Evolutionary conservation across 139 green algal species (phyloP).

Genomic region (Micractinium conductrix): DNA sequence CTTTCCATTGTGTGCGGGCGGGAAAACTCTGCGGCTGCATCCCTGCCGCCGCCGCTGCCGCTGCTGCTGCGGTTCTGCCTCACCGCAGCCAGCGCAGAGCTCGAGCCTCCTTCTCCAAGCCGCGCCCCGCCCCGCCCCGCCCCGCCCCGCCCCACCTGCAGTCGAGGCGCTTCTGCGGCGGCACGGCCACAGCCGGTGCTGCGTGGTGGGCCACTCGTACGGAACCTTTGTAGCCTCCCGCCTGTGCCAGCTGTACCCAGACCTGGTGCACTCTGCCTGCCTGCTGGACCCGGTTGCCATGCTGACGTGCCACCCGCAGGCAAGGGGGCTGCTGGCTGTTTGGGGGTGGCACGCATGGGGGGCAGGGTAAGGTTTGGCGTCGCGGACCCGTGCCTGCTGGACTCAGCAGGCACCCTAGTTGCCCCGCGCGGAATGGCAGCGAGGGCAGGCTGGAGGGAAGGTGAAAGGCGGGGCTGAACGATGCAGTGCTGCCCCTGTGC

Average conservation of each 20-base stretch:
- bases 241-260: constrained; percentile 47
- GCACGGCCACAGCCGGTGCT: constrained; percentile 39
- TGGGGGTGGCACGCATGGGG: too few relatives aligned
- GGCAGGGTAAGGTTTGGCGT: too few relatives aligned
- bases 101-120: too few relatives aligned
- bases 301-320: constrained; percentile 60
- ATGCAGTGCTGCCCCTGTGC: too few relatives aligned
- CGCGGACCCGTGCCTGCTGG: too few relatives aligned
- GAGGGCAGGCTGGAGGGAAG: too few relatives aligned
- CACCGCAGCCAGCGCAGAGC: not conserved
- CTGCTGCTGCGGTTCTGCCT: not conserved
- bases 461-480: too few relatives aligned
- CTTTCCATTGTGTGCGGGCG: not conserved
- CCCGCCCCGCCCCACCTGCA: not conserved
- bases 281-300: constrained; percentile 64
- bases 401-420: too few relatives aligned
- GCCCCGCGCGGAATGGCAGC: too few relatives aligned
- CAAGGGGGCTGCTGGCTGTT: too few relatives aligned
- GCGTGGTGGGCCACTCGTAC: constrained; percentile 56
- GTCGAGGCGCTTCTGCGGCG: constrained; percentile 27
- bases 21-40: too few relatives aligned
- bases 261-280: constrained; percentile 38
- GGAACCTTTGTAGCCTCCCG: constrained; percentile 60
- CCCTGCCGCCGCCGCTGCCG: not conserved
- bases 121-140: not conserved